Conservation (phyloP, 2,329 filamentous ascomycete species). For the Sporothrix pseudoabietina region DNA sequence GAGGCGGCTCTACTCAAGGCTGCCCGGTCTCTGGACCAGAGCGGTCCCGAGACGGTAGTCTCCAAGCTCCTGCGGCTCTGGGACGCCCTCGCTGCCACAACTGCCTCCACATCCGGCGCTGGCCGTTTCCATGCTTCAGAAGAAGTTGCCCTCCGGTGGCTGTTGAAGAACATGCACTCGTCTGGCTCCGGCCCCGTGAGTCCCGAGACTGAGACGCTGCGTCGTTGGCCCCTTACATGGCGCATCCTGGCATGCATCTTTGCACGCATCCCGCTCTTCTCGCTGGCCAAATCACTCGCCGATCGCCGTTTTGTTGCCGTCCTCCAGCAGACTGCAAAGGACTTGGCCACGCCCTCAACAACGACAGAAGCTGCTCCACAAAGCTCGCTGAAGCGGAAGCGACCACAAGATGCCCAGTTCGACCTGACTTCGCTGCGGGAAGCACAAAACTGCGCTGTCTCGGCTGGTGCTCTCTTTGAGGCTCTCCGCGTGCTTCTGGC, state of each 20-base stretch:
- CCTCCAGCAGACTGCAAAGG: slow-evolving; percentile 66
- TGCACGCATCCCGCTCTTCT: slow-evolving; percentile 66
- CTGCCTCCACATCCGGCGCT: slow-evolving; percentile 40
- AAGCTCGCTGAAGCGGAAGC: slow-evolving; percentile 52
- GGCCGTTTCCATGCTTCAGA: slow-evolving; percentile 56
- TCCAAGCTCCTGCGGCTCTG: slow-evolving; percentile 55
- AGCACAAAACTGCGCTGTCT: slow-evolving; percentile 47
- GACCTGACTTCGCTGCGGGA: slow-evolving; percentile 47
- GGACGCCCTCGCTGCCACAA: slow-evolving; percentile 49
- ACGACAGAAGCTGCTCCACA: background rate
- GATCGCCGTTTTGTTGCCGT: slow-evolving; percentile 69
- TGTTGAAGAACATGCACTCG: slow-evolving; percentile 63
- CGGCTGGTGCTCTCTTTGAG: slow-evolving; percentile 52
- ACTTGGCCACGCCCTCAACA: slow-evolving; percentile 48
- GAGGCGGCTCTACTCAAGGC: slow-evolving; percentile 50
- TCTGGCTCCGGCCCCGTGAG: slow-evolving; percentile 44
- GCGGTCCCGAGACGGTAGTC: slow-evolving; percentile 47
- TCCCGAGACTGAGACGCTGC: slow-evolving; percentile 53
- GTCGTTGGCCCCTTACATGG: slow-evolving; percentile 62
- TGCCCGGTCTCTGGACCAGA: slow-evolving; percentile 59
- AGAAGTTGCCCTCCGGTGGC: slow-evolving; percentile 62
- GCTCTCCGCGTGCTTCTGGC: slow-evolving; percentile 52
- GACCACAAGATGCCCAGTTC: slow-evolving; percentile 44
- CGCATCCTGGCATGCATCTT: slow-evolving; percentile 63
- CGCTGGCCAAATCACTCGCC: slow-evolving; percentile 69